Conservation (phyloP, 441 rosid species). For the Breynia disticha region DNA sequence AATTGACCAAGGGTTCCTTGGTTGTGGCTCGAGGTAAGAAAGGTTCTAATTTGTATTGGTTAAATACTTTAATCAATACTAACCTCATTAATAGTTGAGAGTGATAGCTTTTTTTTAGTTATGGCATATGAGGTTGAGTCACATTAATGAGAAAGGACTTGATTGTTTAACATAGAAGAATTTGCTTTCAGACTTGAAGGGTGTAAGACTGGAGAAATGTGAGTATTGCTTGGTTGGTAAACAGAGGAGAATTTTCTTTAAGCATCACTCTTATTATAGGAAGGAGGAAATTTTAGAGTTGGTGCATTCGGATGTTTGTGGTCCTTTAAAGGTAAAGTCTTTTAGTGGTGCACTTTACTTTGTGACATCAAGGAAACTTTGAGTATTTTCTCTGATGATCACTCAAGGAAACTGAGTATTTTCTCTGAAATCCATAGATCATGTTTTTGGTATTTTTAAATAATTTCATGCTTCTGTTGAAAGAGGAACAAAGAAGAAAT, state of each 20-base stretch:
- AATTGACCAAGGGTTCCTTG: neutral
- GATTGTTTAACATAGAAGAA: neutral
- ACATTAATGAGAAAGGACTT: slow-evolving; percentile 2
- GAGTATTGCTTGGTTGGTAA: neutral
- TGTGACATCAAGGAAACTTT: neutral
- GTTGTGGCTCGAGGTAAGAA: neutral
- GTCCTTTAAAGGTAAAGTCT: too few relatives aligned
- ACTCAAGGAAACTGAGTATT: neutral
- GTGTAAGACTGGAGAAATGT: neutral
- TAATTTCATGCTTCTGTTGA: neutral
- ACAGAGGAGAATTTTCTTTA: neutral
- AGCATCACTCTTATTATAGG: neutral
- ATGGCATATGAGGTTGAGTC: neutral
- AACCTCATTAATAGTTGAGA: neutral
- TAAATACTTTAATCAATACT: neutral
- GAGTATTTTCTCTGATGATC: too few relatives aligned
- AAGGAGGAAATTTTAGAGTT: neutral
- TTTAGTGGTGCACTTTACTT: neutral
- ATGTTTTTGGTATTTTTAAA: neutral
- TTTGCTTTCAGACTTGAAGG: neutral
- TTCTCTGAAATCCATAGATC: neutral
- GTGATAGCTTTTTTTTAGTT: neutral
- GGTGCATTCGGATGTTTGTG: slow-evolving; percentile 1
- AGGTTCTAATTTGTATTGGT: neutral
- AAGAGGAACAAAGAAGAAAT: neutral